Percentiles rank a stretch among this genome's conserved stretches.
Conservation (phyloP, 768 basidiomycete genomes). For the Termitomyces sp. region DNA sequence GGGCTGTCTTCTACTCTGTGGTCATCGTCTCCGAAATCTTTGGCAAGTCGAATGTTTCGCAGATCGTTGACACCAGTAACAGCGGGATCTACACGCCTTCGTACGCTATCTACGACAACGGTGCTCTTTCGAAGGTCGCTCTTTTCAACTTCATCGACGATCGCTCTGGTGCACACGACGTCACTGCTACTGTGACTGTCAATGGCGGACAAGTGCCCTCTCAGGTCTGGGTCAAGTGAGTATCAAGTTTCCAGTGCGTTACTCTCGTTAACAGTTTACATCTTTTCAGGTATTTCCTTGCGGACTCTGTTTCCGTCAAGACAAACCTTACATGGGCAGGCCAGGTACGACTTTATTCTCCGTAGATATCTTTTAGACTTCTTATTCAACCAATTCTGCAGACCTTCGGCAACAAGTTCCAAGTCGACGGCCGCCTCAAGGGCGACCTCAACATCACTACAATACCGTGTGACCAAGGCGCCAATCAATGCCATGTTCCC, state of each 20-base stretch:
- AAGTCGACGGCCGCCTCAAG: slow-evolving; percentile 61
- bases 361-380: not conserved
- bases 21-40: slow-evolving; percentile 67
- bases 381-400: slow-evolving; percentile 14
- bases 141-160: slow-evolving; percentile 74
- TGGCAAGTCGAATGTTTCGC: slow-evolving; percentile 58
- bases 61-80: slow-evolving; percentile 59
- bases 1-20: slow-evolving; percentile 68
- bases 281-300: slow-evolving; percentile 44
- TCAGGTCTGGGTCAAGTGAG: slow-evolving; percentile 27
- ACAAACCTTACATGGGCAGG: slow-evolving; percentile 74
- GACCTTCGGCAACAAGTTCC: slow-evolving; percentile 57
- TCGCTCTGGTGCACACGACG: slow-evolving; percentile 44
- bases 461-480: slow-evolving; percentile 49
- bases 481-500: slow-evolving; percentile 50
- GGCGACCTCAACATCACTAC: slow-evolving; percentile 51
- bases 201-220: slow-evolving; percentile 38
- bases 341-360: slow-evolving; percentile 38
- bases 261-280: not conserved
- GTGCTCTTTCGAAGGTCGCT: slow-evolving; percentile 51
- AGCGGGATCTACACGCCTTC: slow-evolving; percentile 53
- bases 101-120: slow-evolving; percentile 74
- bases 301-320: slow-evolving; percentile 51
- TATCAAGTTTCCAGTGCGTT: slow-evolving; percentile 36
- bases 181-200: slow-evolving; percentile 44